Conservation (phyloP, 176 grass and related monocot species). For the Oryza rufipogon region DNA sequence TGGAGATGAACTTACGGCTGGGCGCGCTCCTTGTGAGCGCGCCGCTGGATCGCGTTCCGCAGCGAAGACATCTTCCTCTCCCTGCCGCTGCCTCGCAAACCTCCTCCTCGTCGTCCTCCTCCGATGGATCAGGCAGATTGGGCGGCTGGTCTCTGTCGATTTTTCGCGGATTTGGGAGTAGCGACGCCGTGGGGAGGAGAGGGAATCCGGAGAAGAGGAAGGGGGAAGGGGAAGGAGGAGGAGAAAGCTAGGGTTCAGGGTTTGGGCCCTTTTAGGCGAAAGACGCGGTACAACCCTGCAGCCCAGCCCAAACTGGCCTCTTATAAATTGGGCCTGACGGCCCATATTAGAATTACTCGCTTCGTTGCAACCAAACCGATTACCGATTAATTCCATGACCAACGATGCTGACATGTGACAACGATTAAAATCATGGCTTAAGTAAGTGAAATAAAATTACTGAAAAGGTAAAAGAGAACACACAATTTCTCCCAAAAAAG, state of each 20-base stretch:
- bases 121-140: background rate
- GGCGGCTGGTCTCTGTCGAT: background rate
- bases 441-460: too few relatives aligned
- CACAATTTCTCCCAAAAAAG: too few relatives aligned
- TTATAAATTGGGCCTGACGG: background rate
- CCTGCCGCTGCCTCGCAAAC: too few relatives aligned
- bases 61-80: slow-evolving; percentile 71
- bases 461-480: too few relatives aligned
- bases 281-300: background rate
- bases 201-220: background rate
- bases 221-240: background rate
- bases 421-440: too few relatives aligned
- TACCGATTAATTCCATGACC: too few relatives aligned
- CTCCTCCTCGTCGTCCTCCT: background rate
- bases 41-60: slow-evolving; percentile 81
- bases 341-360: background rate
- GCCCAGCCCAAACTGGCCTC: background rate
- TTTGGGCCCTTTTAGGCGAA: background rate
- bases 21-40: slow-evolving; percentile 89
- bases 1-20: slow-evolving; percentile 67
- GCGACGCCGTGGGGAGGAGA: background rate
- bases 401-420: too few relatives aligned
- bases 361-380: too few relatives aligned
- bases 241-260: slow-evolving; percentile 39
- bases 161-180: slow-evolving; percentile 3